Evolutionary conservation across 1,284 basidiomycete genomes (phyloP).

Genomic region (Trichosporon faecale): DNA sequence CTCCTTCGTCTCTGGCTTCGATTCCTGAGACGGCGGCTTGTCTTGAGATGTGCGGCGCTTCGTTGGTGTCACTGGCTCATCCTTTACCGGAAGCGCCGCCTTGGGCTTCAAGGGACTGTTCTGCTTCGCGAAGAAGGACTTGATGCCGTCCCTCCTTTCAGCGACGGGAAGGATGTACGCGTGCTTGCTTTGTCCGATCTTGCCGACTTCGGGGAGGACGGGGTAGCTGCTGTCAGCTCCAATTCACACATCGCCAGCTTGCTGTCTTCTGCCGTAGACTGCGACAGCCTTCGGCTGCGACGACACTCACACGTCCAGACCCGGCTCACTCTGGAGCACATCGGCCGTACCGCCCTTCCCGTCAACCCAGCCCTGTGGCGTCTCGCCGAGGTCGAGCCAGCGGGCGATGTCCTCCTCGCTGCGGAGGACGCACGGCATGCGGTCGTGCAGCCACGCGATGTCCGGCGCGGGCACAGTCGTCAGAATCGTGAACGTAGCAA

Average conservation of each 20-base stretch:
- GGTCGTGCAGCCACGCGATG: conserved; percentile 78
- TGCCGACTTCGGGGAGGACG: conserved; percentile 86
- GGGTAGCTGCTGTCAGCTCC: conserved; percentile 62
- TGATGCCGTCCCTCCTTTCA: conserved; percentile 78
- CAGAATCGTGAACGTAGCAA: conserved; percentile 84
- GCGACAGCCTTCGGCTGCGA: no score
- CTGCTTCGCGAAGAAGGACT: conserved; percentile 78
- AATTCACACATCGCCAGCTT: no score
- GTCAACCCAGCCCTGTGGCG: conserved; percentile 62
- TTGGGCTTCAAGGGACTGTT: conserved; percentile 29
- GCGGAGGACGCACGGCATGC: conserved; percentile 84
- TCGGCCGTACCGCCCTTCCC: conserved; percentile 51
- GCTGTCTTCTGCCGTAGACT: no score
- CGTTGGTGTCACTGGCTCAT: neutral
- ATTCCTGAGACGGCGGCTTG: neutral
- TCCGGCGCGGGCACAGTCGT: conserved; percentile 71
- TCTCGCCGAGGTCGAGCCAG: conserved; percentile 75
- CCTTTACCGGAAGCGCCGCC: conserved; percentile 7
- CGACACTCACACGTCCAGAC: conserved; percentile 67
- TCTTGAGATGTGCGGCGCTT: conserved; percentile 3
- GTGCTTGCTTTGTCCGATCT: conserved; percentile 76
- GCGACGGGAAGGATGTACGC: conserved; percentile 77
- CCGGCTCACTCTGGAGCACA: conserved; percentile 66
- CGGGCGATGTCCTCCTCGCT: conserved; percentile 60
- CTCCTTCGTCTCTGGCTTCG: neutral